Evolutionary conservation across 2,329 filamentous ascomycete species (phyloP).

Genomic region (Trichoderma simmonsii): DNA sequence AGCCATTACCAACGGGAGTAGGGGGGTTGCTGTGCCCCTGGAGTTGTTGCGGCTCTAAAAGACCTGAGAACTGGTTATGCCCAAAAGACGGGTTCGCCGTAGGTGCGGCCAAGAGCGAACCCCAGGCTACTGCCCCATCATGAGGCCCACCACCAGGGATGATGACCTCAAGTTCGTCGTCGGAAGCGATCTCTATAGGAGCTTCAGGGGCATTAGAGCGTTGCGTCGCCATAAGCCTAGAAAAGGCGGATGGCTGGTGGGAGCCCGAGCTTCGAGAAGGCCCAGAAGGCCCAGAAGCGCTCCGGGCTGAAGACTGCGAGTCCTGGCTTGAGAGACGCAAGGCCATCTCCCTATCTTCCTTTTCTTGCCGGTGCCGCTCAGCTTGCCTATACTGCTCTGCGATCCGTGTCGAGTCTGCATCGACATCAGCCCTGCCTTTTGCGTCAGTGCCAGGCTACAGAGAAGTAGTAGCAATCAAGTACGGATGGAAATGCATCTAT

Average conservation of each 20-base stretch:
- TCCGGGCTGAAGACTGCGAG: background rate
- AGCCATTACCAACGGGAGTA: background rate
- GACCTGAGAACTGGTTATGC: background rate
- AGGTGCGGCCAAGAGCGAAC: background rate
- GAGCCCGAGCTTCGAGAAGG: background rate
- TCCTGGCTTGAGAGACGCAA: conserved; percentile 26
- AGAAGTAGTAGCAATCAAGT: background rate
- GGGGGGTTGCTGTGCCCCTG: background rate
- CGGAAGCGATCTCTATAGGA: background rate
- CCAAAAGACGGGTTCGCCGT: background rate
- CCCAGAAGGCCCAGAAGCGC: background rate
- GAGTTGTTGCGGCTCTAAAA: background rate
- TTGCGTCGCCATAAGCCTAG: conserved; percentile 19
- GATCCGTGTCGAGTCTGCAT: conserved; percentile 29
- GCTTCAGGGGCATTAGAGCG: conserved; percentile 15
- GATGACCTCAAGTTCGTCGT: background rate
- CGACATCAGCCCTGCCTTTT: conserved; percentile 34
- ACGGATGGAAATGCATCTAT: background rate
- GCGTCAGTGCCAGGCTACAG: conserved; percentile 21
- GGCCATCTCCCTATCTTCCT: conserved; percentile 30
- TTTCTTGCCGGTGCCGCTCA: conserved; percentile 32
- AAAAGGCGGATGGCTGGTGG: conserved; percentile 13
- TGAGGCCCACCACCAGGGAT: background rate
- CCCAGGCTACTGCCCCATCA: background rate
- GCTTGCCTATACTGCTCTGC: conserved; percentile 36